A percentile compares a stretch with the other conserved stretches of the same genome.
Conservation (phyloP, 2,329 filamentous ascomycete species). For the Xylariaceae sp. region DNA sequence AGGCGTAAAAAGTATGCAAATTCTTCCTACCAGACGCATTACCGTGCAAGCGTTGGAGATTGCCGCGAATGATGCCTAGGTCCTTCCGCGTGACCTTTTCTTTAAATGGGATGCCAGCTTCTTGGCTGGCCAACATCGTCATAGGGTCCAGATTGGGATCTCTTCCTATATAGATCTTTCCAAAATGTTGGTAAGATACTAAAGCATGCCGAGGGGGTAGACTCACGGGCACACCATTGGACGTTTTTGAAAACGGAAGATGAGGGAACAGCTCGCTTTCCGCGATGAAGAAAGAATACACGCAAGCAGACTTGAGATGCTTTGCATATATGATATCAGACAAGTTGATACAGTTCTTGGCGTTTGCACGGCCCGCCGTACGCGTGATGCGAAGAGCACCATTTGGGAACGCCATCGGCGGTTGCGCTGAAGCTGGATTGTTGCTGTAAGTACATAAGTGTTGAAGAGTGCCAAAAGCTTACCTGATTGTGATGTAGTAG, state of each 20-base stretch:
- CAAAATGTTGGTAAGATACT: neutral
- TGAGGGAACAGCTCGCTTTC: slow-evolving; percentile 19
- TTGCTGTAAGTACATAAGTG: too few species aligned
- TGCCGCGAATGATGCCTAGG: slow-evolving; percentile 13
- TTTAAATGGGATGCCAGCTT: slow-evolving; percentile 12
- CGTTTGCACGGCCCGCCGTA: slow-evolving; percentile 20
- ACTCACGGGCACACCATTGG: slow-evolving; percentile 19
- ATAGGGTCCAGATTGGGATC: slow-evolving; percentile 21
- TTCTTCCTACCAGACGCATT: slow-evolving; percentile 22
- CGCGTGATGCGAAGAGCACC: slow-evolving; percentile 27
- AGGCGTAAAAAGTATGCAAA: slow-evolving; percentile 24
- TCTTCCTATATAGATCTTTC: slow-evolving; percentile 23
- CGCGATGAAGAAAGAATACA: slow-evolving; percentile 24
- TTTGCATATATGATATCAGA: slow-evolving; percentile 23
- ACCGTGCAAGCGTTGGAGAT: slow-evolving; percentile 14
- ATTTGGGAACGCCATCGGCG: slow-evolving; percentile 19
- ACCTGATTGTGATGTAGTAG: too few species aligned
- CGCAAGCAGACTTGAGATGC: slow-evolving; percentile 23
- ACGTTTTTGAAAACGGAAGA: slow-evolving; percentile 13
- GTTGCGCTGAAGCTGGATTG: neutral
- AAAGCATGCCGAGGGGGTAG: neutral
- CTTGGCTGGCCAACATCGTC: slow-evolving; percentile 6
- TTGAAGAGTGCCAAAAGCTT: too few species aligned
- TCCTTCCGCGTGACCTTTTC: slow-evolving; percentile 18
- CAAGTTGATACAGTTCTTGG: slow-evolving; percentile 25